These are phyloP conservation scores for Crucibulum laeve DNA, from an alignment of 768 basidiomycete genomes.

Conservation along the genomic window DNA sequence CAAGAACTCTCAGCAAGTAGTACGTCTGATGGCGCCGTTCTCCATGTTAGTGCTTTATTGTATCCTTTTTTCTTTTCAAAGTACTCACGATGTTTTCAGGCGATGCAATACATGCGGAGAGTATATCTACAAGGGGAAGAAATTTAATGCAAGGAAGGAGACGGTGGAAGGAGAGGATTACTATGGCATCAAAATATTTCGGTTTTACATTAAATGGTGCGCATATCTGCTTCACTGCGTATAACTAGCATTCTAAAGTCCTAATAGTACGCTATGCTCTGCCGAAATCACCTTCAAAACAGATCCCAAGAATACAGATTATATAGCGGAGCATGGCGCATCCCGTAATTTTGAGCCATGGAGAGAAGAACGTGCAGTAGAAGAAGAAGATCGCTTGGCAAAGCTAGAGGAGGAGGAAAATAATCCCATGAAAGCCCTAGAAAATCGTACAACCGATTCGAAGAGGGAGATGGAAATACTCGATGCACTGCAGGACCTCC, in stretches of 20 bases:
- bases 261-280: conserved; percentile 83
- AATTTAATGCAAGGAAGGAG: conserved; percentile 99
- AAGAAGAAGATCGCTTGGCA: conserved; percentile 82
- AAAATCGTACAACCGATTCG: conserved; percentile 88
- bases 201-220: conserved; percentile 90
- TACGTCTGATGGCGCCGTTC: conserved; percentile 99
- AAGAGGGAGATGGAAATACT: conserved; percentile 98
- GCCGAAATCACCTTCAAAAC: conserved; percentile 99
- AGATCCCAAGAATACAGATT: conserved; percentile 97
- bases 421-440: conserved; percentile 95
- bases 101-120: conserved; percentile 95
- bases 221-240: conserved; percentile 18
- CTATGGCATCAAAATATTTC: conserved; percentile 95
- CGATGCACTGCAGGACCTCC: conserved; percentile 91
- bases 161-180: conserved; percentile 97
- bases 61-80: conserved; percentile 5
- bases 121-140: conserved; percentile 99
- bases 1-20: conserved; percentile 94
- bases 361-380: conserved; percentile 74
- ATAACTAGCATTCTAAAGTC: conserved; percentile 3
- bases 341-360: conserved; percentile 98
- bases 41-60: conserved; percentile 64
- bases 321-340: conserved; percentile 91
- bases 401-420: conserved; percentile 90
- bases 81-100: conserved; percentile 34